Percentiles rank a stretch among this genome's conserved stretches.
phyloP scores from a whole-genome alignment of 2,329 filamentous ascomycete genomes.

The Pyrenophora seminiperda region DNA sequence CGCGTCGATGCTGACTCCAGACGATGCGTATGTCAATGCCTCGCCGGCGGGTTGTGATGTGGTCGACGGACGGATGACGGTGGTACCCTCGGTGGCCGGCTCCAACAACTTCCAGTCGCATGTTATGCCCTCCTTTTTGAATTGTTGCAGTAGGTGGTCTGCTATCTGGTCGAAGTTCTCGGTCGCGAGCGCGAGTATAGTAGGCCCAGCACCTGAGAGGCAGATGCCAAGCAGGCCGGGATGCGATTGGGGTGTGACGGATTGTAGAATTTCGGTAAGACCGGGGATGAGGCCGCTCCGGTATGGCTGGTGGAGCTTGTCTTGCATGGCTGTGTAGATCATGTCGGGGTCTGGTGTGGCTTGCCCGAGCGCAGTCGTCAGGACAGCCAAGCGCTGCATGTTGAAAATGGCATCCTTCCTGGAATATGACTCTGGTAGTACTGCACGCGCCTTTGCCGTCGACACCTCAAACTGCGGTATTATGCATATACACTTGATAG shows the following conservation, averaged over 20 bases:
- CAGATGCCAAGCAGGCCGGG: constrained; percentile 91
- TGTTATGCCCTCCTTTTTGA: constrained; percentile 72
- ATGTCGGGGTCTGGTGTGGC: constrained; percentile 89
- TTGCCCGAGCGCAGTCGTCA: constrained; percentile 86
- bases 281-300: constrained; percentile 90
- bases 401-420: constrained; percentile 92
- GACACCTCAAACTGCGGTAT: constrained; percentile 95
- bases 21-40: constrained; percentile 82
- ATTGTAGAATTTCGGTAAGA: constrained; percentile 85
- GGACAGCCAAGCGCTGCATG: constrained; percentile 86
- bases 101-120: constrained; percentile 89
- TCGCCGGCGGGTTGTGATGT: constrained; percentile 30
- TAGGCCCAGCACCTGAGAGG: constrained; percentile 91
- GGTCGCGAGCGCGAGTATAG: constrained; percentile 90
- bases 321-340: constrained; percentile 98
- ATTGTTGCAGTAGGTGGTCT: constrained; percentile 73
- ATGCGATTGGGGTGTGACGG: constrained; percentile 85
- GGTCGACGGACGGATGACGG: constrained; percentile 40
- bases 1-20: constrained; percentile 91
- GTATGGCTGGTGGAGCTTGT: constrained; percentile 97
- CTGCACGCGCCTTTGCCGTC: constrained; percentile 87
- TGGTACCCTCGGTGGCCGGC: constrained; percentile 74
- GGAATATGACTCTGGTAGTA: constrained; percentile 79
- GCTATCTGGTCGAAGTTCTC: constrained; percentile 89
- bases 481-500: constrained; percentile 96